Conservation (phyloP, 2,329 filamentous ascomycete genomes). For the Penicillium sp. region DNA sequence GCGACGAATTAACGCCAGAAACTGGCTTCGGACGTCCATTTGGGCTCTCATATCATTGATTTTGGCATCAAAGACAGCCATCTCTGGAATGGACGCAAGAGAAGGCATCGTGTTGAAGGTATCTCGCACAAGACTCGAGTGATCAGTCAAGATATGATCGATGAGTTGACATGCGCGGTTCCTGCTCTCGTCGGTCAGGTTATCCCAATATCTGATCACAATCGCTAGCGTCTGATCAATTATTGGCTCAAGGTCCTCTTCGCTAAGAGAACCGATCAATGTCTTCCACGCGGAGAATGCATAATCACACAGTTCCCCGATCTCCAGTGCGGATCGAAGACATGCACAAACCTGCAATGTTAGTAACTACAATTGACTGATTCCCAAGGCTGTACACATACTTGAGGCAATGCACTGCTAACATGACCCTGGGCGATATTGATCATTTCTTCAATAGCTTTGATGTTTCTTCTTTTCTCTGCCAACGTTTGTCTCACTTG, state of each 20-base stretch:
- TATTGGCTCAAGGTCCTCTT: slow-evolving; percentile 74
- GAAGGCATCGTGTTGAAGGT: slow-evolving; percentile 77
- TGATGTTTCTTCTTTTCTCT: slow-evolving; percentile 75
- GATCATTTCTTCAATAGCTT: slow-evolving; percentile 85
- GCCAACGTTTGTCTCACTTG: slow-evolving; percentile 54
- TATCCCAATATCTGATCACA: slow-evolving; percentile 74
- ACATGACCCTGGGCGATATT: slow-evolving; percentile 70
- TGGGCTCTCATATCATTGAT: slow-evolving; percentile 64
- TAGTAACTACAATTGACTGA: background rate
- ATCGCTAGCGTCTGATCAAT: slow-evolving; percentile 89
- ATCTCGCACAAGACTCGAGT: slow-evolving; percentile 60
- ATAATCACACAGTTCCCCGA: slow-evolving; percentile 69
- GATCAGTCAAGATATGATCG: slow-evolving; percentile 61
- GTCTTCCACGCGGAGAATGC: slow-evolving; percentile 83
- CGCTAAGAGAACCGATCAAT: slow-evolving; percentile 71
- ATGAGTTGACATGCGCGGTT: slow-evolving; percentile 63
- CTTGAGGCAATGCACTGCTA: slow-evolving; percentile 76
- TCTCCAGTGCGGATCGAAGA: slow-evolving; percentile 76
- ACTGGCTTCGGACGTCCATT: slow-evolving; percentile 64
- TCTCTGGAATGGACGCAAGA: slow-evolving; percentile 64
- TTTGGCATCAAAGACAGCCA: slow-evolving; percentile 65
- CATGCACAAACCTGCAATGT: slow-evolving; percentile 64
- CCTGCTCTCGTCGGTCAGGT: slow-evolving; percentile 62
- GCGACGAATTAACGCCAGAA: slow-evolving; percentile 69
- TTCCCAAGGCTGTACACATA: background rate